Evolutionary conservation across 331 rosid species (phyloP).

Genomic region (Erythrophleum ivorense): DNA sequence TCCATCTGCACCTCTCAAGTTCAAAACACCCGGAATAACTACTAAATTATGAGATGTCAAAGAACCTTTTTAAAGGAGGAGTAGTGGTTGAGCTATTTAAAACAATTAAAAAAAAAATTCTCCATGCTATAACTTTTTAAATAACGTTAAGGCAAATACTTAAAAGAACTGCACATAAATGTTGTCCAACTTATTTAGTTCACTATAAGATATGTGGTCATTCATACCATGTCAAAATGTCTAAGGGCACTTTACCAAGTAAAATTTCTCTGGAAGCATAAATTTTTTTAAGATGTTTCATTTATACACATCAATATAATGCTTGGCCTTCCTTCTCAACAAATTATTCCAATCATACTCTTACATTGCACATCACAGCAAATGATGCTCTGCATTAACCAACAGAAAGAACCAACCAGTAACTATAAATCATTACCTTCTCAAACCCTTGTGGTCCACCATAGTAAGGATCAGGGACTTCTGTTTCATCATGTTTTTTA

Average conservation of each 20-base stretch:
- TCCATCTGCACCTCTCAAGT: too few species aligned
- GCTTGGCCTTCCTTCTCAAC: constrained; percentile 18
- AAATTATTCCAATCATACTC: neutral
- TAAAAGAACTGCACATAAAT: neutral
- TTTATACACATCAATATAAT: neutral
- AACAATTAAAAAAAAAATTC: too few species aligned
- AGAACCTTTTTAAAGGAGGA: too few species aligned
- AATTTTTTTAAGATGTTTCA: neutral
- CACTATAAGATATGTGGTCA: neutral
- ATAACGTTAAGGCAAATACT: neutral
- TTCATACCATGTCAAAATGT: constrained; percentile 1
- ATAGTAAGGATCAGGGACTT: constrained; percentile 95
- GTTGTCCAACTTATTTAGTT: neutral
- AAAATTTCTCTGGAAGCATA: constrained; percentile 5
- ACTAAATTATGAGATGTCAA: too few species aligned
- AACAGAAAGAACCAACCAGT: constrained; percentile 13
- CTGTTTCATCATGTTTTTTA: constrained; percentile 73
- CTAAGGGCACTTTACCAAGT: neutral
- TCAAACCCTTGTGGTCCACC: constrained; percentile 93
- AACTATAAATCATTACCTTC: constrained; percentile 59
- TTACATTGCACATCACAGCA: neutral
- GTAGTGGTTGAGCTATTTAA: too few species aligned
- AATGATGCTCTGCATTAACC: constrained; percentile 20
- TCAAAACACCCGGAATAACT: too few species aligned
- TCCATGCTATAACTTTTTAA: too few species aligned